Evolutionary conservation across 2,329 filamentous ascomycete genomes (phyloP).

Genomic region (Graphilbum sp.): DNA sequence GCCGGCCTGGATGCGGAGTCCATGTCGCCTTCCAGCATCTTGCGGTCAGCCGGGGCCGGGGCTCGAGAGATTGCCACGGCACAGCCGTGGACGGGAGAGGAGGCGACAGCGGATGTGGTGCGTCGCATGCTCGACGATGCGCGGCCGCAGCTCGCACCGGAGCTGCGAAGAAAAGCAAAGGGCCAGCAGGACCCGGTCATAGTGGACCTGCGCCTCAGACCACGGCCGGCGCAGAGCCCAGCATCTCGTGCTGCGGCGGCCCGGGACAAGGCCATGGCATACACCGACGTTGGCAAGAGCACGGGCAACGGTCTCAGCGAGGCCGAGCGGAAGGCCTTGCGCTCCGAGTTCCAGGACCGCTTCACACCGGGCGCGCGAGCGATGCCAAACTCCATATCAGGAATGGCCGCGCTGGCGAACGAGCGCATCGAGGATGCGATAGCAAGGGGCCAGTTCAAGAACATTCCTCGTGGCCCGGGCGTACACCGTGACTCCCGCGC

Average conservation of each 20-base stretch:
- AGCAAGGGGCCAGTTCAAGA: constrained; percentile 71
- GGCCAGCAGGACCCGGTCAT: no score
- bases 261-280: constrained; percentile 38
- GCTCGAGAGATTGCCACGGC: constrained; percentile 52
- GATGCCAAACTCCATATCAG: constrained; percentile 62
- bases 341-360: constrained; percentile 61
- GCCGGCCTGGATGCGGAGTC: constrained; percentile 17
- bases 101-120: constrained; percentile 57
- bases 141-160: constrained; percentile 47
- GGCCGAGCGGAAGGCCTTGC: constrained; percentile 55
- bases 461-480: constrained; percentile 64
- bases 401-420: constrained; percentile 71
- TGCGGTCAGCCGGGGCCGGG: constrained; percentile 42
- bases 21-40: constrained; percentile 14
- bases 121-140: constrained; percentile 75
- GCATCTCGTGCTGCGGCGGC: constrained; percentile 35
- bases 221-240: constrained; percentile 20
- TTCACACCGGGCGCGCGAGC: constrained; percentile 58
- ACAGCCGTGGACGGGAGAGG: constrained; percentile 62
- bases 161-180: no score
- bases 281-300: constrained; percentile 29
- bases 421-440: constrained; percentile 87
- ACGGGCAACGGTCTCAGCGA: constrained; percentile 38
- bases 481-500: constrained; percentile 67
- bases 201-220: constrained; percentile 35